A percentile compares a stretch with the other conserved stretches of the same genome.
These are phyloP conservation scores for Talaromyces amestolkiae DNA, from an alignment of 2,329 filamentous ascomycete genomes.

Conservation along the genomic window DNA sequence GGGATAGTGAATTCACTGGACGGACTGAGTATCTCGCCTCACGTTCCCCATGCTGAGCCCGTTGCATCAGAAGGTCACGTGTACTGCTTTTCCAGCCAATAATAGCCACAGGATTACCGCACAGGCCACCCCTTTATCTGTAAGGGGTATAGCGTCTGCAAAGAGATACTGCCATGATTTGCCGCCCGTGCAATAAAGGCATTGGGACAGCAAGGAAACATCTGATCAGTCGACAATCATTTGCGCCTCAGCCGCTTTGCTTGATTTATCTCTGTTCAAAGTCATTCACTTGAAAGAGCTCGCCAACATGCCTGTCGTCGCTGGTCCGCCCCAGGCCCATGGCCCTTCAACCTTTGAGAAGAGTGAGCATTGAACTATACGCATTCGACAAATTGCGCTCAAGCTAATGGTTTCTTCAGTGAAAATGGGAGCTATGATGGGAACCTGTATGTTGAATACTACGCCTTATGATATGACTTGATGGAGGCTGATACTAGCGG, in stretches of 20 bases:
- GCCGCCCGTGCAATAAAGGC: constrained; percentile 9
- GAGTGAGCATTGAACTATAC: constrained; percentile 48
- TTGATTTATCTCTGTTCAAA: not conserved
- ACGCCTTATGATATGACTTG: not conserved
- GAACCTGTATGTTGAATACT: constrained; percentile 70
- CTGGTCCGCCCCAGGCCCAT: constrained; percentile 50
- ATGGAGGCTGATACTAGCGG: not conserved
- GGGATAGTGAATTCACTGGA: constrained; percentile 10
- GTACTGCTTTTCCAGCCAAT: not conserved
- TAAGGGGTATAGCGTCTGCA: not conserved
- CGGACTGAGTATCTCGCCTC: constrained; percentile 13
- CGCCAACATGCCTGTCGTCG: constrained; percentile 55
- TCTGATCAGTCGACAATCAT: constrained; percentile 1
- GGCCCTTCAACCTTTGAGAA: constrained; percentile 71
- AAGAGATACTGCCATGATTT: not conserved
- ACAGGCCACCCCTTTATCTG: not conserved
- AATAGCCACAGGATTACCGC: not conserved
- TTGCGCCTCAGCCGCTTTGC: constrained; percentile 6
- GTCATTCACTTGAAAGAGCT: not conserved
- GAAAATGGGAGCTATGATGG: constrained; percentile 99
- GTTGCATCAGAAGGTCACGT: constrained; percentile 11
- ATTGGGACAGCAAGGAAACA: constrained; percentile 4
- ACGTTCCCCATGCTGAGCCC: constrained; percentile 7
- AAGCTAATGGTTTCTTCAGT: constrained; percentile 53
- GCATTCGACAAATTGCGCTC: not conserved